phyloP scores from a whole-genome alignment of 495 filamentous ascomycete genomes.

The Penicillium bovifimosum region DNA sequence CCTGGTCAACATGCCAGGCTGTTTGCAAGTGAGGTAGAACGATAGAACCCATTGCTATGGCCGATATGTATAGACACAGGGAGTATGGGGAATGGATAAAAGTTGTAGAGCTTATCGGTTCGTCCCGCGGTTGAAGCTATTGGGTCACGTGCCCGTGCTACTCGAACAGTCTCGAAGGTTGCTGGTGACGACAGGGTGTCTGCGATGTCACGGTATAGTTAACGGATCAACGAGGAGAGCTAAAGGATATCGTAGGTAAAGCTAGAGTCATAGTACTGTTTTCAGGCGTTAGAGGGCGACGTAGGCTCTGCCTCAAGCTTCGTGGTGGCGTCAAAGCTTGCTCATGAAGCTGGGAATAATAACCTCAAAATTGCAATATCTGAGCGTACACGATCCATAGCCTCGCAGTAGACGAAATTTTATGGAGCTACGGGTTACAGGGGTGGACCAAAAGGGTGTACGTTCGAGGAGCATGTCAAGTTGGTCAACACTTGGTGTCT shows the following conservation, averaged over 20 bases:
- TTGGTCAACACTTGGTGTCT: too few species aligned
- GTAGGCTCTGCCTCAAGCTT: not conserved
- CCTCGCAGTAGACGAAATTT: too few species aligned
- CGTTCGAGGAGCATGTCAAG: too few species aligned
- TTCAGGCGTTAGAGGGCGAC: too few species aligned
- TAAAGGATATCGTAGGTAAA: too few species aligned
- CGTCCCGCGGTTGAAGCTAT: conserved; percentile 15
- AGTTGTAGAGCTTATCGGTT: conserved; percentile 22
- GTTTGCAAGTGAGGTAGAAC: conserved; percentile 88
- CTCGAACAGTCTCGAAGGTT: too few species aligned
- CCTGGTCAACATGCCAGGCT: conserved; percentile 96
- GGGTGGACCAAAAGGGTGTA: too few species aligned
- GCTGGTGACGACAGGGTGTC: not conserved
- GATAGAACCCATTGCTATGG: conserved; percentile 71
- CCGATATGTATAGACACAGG: not conserved
- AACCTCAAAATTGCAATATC: too few species aligned
- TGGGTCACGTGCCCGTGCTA: conserved; percentile 20
- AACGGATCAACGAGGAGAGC: too few species aligned
- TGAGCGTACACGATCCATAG: too few species aligned
- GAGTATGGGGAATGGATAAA: not conserved
- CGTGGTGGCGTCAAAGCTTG: not conserved
- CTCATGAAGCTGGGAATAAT: not conserved
- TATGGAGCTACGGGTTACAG: too few species aligned
- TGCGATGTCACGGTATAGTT: not conserved
- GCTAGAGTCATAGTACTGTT: too few species aligned